Evolutionary conservation across 495 filamentous ascomycete genomes (phyloP).

Genomic region (Aspergillus egyptiacus): DNA sequence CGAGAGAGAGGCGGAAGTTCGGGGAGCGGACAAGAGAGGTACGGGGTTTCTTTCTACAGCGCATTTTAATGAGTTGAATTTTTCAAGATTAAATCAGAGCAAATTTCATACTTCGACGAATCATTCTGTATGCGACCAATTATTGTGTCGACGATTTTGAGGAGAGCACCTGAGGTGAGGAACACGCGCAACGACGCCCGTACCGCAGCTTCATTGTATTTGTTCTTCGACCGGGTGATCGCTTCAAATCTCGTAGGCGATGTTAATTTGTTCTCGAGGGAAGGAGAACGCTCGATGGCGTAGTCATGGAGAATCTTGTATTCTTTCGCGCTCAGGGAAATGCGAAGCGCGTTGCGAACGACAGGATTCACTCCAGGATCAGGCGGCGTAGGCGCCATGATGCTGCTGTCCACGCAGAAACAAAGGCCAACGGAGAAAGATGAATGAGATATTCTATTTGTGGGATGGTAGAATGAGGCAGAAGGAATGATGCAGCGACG

Average conservation of each 20-base stretch:
- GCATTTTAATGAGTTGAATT: constrained; percentile 2
- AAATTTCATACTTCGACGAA: constrained; percentile 23
- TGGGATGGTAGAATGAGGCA: neutral
- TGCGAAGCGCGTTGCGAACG: constrained; percentile 68
- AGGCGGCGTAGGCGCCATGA: constrained; percentile 15
- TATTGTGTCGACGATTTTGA: constrained; percentile 64
- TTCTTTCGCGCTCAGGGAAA: constrained; percentile 78
- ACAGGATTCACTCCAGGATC: constrained; percentile 18
- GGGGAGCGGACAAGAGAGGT: constrained; percentile 58
- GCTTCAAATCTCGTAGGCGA: constrained; percentile 48
- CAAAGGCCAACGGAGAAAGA: neutral
- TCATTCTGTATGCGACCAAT: constrained; percentile 39
- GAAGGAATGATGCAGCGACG: constrained; percentile 1
- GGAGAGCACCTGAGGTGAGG: constrained; percentile 56
- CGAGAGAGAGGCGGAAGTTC: constrained; percentile 70
- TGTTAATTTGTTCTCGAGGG: constrained; percentile 55
- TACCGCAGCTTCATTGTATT: constrained; percentile 74
- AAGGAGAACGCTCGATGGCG: constrained; percentile 56
- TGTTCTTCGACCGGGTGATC: constrained; percentile 50
- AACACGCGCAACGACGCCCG: constrained; percentile 73
- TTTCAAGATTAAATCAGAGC: neutral
- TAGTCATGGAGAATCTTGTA: constrained; percentile 77
- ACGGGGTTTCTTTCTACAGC: constrained; percentile 35
- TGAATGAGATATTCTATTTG: neutral
- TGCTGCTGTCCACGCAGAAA: neutral